These are phyloP conservation scores for Volutella citrinella DNA, from an alignment of 2,329 filamentous ascomycete species.

Conservation along the genomic window DNA sequence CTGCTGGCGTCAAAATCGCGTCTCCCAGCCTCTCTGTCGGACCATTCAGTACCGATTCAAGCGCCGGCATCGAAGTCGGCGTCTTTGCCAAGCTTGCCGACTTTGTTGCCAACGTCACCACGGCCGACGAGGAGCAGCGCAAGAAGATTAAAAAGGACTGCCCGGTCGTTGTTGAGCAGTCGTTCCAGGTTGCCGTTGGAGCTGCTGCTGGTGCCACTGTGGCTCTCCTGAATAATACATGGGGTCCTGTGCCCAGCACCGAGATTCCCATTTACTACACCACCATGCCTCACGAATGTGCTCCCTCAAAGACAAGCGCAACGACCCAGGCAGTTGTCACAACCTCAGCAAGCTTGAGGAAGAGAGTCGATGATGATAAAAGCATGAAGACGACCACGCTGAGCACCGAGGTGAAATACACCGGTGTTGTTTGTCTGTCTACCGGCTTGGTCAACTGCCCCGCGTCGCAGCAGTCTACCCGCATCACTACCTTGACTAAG, in stretches of 20 bases:
- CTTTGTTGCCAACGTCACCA: constrained; percentile 50
- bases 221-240: constrained; percentile 39
- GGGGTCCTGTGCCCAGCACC: constrained; percentile 47
- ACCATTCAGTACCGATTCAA: constrained; percentile 21
- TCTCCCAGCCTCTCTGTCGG: constrained; percentile 3
- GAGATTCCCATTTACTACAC: constrained; percentile 53
- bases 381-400: constrained; percentile 39
- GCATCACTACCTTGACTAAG: constrained; percentile 33
- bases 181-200: constrained; percentile 51
- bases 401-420: constrained; percentile 38
- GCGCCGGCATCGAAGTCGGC: constrained; percentile 45
- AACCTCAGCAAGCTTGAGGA: constrained; percentile 6
- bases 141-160: too few species aligned
- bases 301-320: constrained; percentile 13
- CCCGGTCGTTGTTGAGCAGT: constrained; percentile 42
- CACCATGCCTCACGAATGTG: constrained; percentile 43
- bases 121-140: constrained; percentile 26
- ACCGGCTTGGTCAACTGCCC: constrained; percentile 47
- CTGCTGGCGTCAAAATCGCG: constrained; percentile 37
- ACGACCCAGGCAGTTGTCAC: constrained; percentile 18
- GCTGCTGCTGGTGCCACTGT: constrained; percentile 53
- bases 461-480: constrained; percentile 44
- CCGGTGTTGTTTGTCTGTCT: constrained; percentile 42
- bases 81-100: constrained; percentile 53
- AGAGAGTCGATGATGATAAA: constrained; percentile 13